Conservation (phyloP, 306 rosid species). For the Pterocarpus santalinus region DNA sequence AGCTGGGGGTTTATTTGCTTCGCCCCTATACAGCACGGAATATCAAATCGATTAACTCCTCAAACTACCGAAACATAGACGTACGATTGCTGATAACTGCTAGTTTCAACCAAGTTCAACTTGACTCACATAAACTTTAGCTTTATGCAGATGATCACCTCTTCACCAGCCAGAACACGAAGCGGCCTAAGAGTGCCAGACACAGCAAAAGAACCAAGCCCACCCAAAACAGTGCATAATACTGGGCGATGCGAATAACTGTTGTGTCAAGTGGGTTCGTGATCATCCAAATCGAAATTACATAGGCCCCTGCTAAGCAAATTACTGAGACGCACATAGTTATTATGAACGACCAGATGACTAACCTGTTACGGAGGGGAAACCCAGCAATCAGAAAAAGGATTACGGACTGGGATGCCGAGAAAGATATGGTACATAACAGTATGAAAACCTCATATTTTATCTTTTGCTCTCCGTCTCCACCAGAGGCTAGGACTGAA, state of each 20-base stretch:
- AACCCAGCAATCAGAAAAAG: conserved; percentile 35
- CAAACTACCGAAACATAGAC: too few species aligned
- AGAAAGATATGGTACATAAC: conserved; percentile 45
- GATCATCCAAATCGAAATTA: conserved; percentile 1
- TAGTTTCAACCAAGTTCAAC: too few species aligned
- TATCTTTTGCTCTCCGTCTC: fast-evolving
- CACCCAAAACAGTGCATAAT: background rate
- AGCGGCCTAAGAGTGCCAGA: background rate
- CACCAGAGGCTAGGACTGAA: conserved; percentile 39
- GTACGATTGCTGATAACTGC: background rate
- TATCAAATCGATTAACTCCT: too few species aligned
- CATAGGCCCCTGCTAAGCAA: conserved; percentile 35
- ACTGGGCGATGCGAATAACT: fast-evolving
- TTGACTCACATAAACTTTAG: too few species aligned
- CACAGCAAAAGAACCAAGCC: background rate
- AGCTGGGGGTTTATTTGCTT: too few species aligned
- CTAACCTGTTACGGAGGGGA: conserved; percentile 5
- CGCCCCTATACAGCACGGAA: too few species aligned
- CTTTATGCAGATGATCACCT: too few species aligned
- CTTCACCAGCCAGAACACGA: conserved; percentile 23
- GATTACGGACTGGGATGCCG: conserved; percentile 34
- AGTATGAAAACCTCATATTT: conserved; percentile 1
- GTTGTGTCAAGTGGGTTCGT: background rate
- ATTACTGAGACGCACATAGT: conserved; percentile 19
- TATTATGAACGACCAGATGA: conserved; percentile 18